Conservation (phyloP, 257 asterid species). For the Lycium barbarum region DNA sequence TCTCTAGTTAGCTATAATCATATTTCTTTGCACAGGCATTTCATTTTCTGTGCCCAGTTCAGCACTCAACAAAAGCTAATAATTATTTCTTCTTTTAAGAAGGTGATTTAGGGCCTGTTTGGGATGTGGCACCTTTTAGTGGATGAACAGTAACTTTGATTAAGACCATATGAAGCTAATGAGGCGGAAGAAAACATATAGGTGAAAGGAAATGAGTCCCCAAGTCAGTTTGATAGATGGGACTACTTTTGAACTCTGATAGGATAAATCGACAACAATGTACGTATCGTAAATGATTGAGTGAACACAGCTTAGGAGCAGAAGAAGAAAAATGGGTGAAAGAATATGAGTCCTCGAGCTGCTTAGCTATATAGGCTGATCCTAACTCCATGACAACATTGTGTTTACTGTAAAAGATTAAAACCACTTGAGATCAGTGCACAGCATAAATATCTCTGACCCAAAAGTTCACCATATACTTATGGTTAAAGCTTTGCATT, state of each 20-base stretch:
- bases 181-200: neutral
- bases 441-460: neutral
- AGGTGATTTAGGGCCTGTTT: neutral
- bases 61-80: neutral
- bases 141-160: neutral
- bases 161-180: neutral
- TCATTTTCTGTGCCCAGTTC: neutral
- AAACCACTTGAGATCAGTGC: neutral
- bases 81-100: neutral
- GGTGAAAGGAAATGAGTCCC: neutral
- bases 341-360: neutral
- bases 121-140: neutral
- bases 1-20: neutral
- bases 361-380: neutral
- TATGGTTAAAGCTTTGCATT: neutral
- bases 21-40: neutral
- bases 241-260: neutral
- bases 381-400: neutral
- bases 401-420: neutral
- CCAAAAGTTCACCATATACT: neutral
- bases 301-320: neutral
- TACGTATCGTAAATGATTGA: neutral
- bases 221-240: neutral
- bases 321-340: constrained; percentile 6
- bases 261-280: neutral